Conservation (phyloP, 2,329 filamentous ascomycete species). For the Calonectria pseudoturangicola region DNA sequence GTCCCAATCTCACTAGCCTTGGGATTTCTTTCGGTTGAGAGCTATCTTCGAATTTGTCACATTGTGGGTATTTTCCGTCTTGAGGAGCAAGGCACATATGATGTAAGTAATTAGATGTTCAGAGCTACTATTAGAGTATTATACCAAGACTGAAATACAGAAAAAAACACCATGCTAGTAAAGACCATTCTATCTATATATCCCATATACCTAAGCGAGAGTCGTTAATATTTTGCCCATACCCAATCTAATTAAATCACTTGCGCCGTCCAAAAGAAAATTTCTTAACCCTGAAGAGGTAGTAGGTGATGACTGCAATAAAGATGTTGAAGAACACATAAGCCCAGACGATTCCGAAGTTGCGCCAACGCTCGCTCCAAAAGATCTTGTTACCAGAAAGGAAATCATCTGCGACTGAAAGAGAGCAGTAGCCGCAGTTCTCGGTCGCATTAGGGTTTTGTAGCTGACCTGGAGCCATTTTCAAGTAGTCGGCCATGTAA, state of each 20-base stretch:
- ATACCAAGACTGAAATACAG: neutral
- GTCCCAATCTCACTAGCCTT: too few species aligned
- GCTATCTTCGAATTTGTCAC: too few species aligned
- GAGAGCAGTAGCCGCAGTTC: constrained; percentile 79
- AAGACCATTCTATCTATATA: constrained; percentile 1
- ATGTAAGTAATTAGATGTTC: neutral
- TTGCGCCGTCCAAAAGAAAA: constrained; percentile 25
- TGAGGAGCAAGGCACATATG: too few species aligned
- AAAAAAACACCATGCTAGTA: neutral
- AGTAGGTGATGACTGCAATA: constrained; percentile 75
- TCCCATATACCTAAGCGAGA: neutral
- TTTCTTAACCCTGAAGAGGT: constrained; percentile 51
- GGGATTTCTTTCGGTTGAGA: too few species aligned
- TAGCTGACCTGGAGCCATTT: constrained; percentile 68
- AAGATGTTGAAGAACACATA: constrained; percentile 77
- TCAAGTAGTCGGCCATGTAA: constrained; percentile 28
- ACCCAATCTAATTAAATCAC: constrained; percentile 15
- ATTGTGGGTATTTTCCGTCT: too few species aligned
- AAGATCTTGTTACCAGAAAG: constrained; percentile 64
- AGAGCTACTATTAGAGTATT: neutral
- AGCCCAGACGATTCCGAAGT: constrained; percentile 79
- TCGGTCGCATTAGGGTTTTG: constrained; percentile 72
- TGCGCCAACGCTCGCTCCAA: constrained; percentile 75
- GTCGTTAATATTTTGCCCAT: neutral
- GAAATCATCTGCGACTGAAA: constrained; percentile 74